Evolutionary conservation across 1,284 basidiomycete genomes (phyloP), one percentile per base, ranked within the genome.

Genomic region (Rhodotorula sp.): DNA sequence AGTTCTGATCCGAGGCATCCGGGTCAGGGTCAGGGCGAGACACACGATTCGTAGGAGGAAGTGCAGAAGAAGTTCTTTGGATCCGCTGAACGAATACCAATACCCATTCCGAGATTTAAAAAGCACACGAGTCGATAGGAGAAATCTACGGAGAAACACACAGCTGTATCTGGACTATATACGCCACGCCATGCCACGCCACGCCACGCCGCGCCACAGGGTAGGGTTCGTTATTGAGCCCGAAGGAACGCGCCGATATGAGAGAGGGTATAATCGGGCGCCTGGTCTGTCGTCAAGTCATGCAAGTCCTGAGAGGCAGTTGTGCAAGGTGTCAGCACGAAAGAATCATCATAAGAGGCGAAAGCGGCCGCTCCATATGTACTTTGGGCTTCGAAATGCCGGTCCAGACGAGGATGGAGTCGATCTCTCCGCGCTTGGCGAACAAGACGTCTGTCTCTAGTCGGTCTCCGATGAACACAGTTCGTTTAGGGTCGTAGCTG

Each of bases 391-490:
- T 79, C 18, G 74, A 76, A 47, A 81, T 80, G 0, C 95, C 96
- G 29, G 93, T 96, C 76, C 98, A 84, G 63, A 98, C 96, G 48
- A 98, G 87, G 64, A 98, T 84, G 1, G 93, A 95, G 20, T 91
- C 83, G 47, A 97, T 84, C 21, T 90, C 91, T 46, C 92, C 92
- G 61, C 87, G 87, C 87, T 81, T 92, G 86, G 59, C 93, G 78
- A 99, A 99, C 61, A 91, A 83, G 78, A 97, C 93, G 82, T 99
- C 97, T 2, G 97, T 99, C 78, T 92, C 90, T 72, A 99, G 85
- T 70, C 97, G 88, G 82, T 99, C 96, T 54, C 96, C 96, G 57
- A 98, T 86, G 91, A 99, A 97, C 79, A 99, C 87, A 1, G 95
- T 94, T 62, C 89, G 85, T 68, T 85, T 83, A 51, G 90, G 90